phyloP scores from a whole-genome alignment of 106 monocot genomes.

The Hemerocallis citrina region DNA sequence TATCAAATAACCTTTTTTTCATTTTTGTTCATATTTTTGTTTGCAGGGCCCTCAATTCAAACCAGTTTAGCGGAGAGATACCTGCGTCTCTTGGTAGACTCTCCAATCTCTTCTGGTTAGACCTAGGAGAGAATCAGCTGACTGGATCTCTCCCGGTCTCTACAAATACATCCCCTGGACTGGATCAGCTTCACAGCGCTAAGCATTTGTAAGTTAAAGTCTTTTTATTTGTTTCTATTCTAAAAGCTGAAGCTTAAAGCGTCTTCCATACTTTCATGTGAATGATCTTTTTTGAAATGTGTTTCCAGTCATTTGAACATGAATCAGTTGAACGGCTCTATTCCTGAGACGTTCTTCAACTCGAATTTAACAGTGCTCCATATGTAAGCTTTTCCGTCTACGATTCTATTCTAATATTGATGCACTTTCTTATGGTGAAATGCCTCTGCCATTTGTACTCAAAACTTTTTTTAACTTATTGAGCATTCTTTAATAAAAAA shows the following conservation, averaged over 20 bases:
- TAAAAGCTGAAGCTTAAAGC: no score
- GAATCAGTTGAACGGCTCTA: conserved; percentile 28
- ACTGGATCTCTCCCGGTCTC: conserved; percentile 50
- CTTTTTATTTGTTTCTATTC: no score
- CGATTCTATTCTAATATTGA: neutral
- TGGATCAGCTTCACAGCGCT: conserved; percentile 33
- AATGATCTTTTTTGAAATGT: no score
- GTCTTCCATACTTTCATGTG: no score
- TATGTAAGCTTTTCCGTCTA: conserved; percentile 30
- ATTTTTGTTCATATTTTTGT: neutral
- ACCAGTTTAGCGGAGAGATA: conserved; percentile 16
- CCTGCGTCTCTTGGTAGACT: conserved; percentile 18
- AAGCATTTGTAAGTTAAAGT: conserved; percentile 53
- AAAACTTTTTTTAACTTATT: no score
- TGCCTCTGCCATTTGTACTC: neutral
- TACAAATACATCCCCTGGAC: conserved; percentile 25
- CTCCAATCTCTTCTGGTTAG: conserved; percentile 19
- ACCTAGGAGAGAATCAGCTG: conserved; percentile 42
- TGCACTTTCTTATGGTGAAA: neutral
- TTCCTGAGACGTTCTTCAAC: conserved; percentile 44
- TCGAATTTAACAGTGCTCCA: conserved; percentile 38
- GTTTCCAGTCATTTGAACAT: conserved; percentile 34
- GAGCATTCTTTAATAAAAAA: no score
- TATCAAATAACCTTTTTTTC: neutral
- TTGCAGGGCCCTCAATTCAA: conserved; percentile 18